phyloP scores from a whole-genome alignment of 2,329 filamentous ascomycete species.

The Diplocarpon mali region DNA sequence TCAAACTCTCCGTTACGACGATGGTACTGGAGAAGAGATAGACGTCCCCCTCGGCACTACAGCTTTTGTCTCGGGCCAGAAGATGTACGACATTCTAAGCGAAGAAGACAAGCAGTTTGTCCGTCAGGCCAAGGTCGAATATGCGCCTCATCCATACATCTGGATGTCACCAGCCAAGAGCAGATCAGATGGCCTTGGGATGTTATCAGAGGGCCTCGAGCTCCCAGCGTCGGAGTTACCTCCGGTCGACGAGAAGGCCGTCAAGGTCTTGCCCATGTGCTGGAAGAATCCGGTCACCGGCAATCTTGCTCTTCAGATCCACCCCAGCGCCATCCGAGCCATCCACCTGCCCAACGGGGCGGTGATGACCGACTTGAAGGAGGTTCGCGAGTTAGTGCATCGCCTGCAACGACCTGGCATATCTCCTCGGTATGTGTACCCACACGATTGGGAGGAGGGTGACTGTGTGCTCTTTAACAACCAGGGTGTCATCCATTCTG shows the following conservation, averaged over 20 bases:
- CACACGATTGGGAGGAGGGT: slow-evolving; percentile 67
- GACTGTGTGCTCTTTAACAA: slow-evolving; percentile 74
- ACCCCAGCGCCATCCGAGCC: slow-evolving; percentile 59
- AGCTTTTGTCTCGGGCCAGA: slow-evolving; percentile 61
- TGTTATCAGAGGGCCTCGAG: slow-evolving; percentile 56
- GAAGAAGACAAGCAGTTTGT: slow-evolving; percentile 57
- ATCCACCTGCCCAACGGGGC: slow-evolving; percentile 56
- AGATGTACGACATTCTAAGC: slow-evolving; percentile 58
- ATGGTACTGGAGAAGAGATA: slow-evolving; percentile 54
- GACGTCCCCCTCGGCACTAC: slow-evolving; percentile 65
- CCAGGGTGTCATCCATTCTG: slow-evolving; percentile 61
- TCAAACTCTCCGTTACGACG: slow-evolving; percentile 63
- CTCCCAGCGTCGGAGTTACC: slow-evolving; percentile 49
- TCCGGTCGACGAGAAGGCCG: slow-evolving; percentile 50
- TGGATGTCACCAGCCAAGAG: slow-evolving; percentile 67
- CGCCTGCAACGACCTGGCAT: slow-evolving; percentile 62
- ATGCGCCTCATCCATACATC: slow-evolving; percentile 69
- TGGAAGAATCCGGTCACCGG: slow-evolving; percentile 68
- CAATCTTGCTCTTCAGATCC: slow-evolving; percentile 58
- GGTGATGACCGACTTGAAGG: slow-evolving; percentile 55
- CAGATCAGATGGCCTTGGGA: slow-evolving; percentile 57
- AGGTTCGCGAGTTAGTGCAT: slow-evolving; percentile 61
- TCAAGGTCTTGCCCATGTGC: slow-evolving; percentile 64
- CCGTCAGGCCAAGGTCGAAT: slow-evolving; percentile 56
- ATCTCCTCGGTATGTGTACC: slow-evolving; percentile 54